A percentile compares a stretch with the other conserved stretches of the same genome.
phyloP scores from a whole-genome alignment of 108 stramenopile genomes.

The Fistulifera pelliculosa region DNA sequence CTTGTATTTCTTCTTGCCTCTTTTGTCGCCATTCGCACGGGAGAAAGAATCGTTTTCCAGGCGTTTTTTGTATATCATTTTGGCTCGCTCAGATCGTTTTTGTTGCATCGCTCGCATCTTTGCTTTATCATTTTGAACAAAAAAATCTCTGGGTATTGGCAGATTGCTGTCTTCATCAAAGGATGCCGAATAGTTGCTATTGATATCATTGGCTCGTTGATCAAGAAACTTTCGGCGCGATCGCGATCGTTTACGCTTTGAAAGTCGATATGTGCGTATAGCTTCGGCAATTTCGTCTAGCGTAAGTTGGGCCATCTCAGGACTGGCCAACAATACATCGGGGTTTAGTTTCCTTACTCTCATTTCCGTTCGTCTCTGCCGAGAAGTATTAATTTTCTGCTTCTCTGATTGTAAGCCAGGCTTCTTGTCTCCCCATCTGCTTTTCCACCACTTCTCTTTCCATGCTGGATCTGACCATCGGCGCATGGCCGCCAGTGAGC shows the following conservation, averaged over 20 bases:
- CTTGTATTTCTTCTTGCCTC: background rate
- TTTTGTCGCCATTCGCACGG: constrained; percentile 4
- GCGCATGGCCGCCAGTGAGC: constrained; percentile 36
- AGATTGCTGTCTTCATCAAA: background rate
- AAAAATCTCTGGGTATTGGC: constrained; percentile 5
- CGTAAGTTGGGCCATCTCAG: constrained; percentile 35
- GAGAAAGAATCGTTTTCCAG: constrained; percentile 21
- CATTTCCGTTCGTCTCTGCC: constrained; percentile 19
- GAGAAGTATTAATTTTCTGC: constrained; percentile 15
- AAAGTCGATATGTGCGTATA: constrained; percentile 32
- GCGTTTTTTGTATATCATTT: constrained; percentile 42
- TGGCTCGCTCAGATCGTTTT: constrained; percentile 46
- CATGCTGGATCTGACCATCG: constrained; percentile 61
- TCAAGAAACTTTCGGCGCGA: constrained; percentile 8
- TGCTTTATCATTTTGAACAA: constrained; percentile 8
- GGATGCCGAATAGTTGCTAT: too few relatives aligned
- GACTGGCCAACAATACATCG: constrained; percentile 31
- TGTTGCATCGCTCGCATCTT: constrained; percentile 18
- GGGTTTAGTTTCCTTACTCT: constrained; percentile 17
- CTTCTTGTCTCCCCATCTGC: constrained; percentile 49
- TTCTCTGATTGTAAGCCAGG: constrained; percentile 9
- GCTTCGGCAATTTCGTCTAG: constrained; percentile 64
- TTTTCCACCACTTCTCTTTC: constrained; percentile 58
- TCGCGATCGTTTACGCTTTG: constrained; percentile 25
- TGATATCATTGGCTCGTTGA: constrained; percentile 6